Percentiles rank a stretch among this genome's conserved stretches.
Conservation (phyloP, 176 grass and related monocot species). For the Eragrostis nindensis region DNA sequence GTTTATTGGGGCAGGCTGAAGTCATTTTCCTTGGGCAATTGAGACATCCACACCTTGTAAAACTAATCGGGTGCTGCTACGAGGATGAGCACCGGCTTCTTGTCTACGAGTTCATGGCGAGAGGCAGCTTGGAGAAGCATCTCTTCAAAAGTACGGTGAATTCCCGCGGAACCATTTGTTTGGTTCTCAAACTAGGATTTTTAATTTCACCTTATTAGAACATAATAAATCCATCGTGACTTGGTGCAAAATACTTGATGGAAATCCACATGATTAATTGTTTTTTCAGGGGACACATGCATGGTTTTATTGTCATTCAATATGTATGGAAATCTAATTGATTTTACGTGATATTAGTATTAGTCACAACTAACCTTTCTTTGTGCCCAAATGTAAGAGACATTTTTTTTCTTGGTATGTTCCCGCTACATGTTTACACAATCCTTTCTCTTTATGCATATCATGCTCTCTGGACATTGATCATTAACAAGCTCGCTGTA, state of each 20-base stretch:
- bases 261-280: not conserved
- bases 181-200: not conserved
- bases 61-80: constrained; percentile 75
- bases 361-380: not conserved
- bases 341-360: no score
- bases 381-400: not conserved
- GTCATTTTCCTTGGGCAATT: constrained; percentile 71
- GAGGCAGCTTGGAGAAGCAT: constrained; percentile 72
- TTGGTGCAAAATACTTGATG: not conserved
- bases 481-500: no score
- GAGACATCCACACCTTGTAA: constrained; percentile 67
- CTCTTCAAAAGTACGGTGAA: constrained; percentile 69
- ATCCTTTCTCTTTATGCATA: no score
- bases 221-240: not conserved
- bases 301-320: no score
- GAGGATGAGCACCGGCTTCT: constrained; percentile 75
- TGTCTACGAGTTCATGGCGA: constrained; percentile 71
- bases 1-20: constrained; percentile 48
- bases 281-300: no score
- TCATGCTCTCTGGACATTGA: no score
- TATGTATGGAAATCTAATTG: no score
- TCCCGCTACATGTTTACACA: no score
- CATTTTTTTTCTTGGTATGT: no score
- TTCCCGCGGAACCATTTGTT: not conserved
- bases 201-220: no score